phyloP scores from a whole-genome alignment of 805 yeast genomes.

The Ogataea henricii region DNA sequence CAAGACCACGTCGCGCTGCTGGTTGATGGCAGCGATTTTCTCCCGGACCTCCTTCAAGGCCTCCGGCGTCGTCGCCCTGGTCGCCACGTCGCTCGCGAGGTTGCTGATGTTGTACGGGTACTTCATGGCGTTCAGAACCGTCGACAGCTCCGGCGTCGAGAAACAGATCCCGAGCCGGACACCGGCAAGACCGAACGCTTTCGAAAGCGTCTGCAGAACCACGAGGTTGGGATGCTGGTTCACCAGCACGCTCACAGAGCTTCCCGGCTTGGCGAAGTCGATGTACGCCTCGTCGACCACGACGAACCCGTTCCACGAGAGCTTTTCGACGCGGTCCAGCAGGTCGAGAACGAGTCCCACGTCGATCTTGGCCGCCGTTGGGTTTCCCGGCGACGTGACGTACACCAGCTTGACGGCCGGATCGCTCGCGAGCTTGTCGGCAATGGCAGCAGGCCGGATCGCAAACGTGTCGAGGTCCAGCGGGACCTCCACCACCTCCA shows the following conservation, averaged over 20 bases:
- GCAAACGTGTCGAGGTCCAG: constrained; percentile 67
- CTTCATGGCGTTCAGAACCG: constrained; percentile 81
- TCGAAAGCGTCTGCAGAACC: constrained; percentile 89
- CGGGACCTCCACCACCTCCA: constrained; percentile 74
- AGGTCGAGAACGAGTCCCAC: constrained; percentile 50
- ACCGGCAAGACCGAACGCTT: constrained; percentile 96
- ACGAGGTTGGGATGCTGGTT: constrained; percentile 80
- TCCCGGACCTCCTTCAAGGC: constrained; percentile 62
- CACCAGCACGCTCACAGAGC: constrained; percentile 77
- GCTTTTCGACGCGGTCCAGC: constrained; percentile 39
- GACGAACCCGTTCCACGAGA: constrained; percentile 71
- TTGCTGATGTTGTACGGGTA: constrained; percentile 95
- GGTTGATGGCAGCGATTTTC: constrained; percentile 49
- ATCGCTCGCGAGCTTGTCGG: constrained; percentile 55
- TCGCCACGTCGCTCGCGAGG: constrained; percentile 72
- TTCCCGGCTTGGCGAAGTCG: constrained; percentile 72
- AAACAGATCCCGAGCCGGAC: constrained; percentile 85
- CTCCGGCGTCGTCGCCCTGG: constrained; percentile 63
- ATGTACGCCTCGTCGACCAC: constrained; percentile 95
- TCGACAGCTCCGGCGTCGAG: constrained; percentile 59
- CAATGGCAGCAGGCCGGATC: constrained; percentile 57
- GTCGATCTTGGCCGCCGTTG: constrained; percentile 73
- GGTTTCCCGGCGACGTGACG: constrained; percentile 96
- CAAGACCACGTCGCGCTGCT: constrained; percentile 58
- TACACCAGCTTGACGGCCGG: constrained; percentile 70